Evolutionary conservation across 1,284 basidiomycete genomes (phyloP).

Genomic region (Leccinum angustisporum): DNA sequence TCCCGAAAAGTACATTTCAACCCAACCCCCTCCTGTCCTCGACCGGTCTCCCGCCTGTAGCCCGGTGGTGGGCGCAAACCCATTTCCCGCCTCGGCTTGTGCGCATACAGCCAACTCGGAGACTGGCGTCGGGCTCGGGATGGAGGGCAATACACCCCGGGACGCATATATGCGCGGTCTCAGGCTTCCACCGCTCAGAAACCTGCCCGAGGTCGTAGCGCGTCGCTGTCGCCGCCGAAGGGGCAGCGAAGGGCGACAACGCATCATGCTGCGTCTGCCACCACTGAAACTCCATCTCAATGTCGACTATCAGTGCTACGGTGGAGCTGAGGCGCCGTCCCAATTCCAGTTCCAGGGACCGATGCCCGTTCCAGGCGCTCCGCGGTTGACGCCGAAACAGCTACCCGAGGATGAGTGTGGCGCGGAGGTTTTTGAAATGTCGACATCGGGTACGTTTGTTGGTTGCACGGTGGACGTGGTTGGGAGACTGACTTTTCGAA

Average conservation of each 20-base stretch:
- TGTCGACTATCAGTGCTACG: neutral
- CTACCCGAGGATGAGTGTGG: slow-evolving; percentile 27
- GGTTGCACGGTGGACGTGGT: neutral
- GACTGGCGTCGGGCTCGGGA: neutral
- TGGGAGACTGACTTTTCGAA: slow-evolving; percentile 1
- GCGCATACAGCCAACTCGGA: too few species aligned
- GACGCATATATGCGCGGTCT: slow-evolving; percentile 13
- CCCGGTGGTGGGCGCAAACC: neutral
- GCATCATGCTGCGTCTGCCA: slow-evolving; percentile 21
- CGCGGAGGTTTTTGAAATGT: slow-evolving; percentile 10
- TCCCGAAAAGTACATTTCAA: slow-evolving; percentile 39
- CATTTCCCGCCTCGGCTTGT: neutral
- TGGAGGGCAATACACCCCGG: neutral
- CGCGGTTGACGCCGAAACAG: slow-evolving; percentile 24
- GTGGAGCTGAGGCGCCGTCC: neutral
- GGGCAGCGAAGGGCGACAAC: slow-evolving; percentile 2
- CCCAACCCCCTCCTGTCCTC: slow-evolving; percentile 44
- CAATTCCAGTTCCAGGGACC: neutral
- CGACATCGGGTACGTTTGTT: slow-evolving; percentile 18
- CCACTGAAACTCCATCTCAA: slow-evolving; percentile 14
- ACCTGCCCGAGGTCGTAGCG: slow-evolving; percentile 2
- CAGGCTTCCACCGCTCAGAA: slow-evolving; percentile 1
- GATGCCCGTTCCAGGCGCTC: slow-evolving; percentile 20
- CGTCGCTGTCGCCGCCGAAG: slow-evolving; percentile 1
- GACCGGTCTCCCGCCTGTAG: slow-evolving; percentile 23